Base-by-base conservation (phyloP, 2,329 filamentous ascomycete genomes). In the Neocatenulostroma microsporum region DNA sequence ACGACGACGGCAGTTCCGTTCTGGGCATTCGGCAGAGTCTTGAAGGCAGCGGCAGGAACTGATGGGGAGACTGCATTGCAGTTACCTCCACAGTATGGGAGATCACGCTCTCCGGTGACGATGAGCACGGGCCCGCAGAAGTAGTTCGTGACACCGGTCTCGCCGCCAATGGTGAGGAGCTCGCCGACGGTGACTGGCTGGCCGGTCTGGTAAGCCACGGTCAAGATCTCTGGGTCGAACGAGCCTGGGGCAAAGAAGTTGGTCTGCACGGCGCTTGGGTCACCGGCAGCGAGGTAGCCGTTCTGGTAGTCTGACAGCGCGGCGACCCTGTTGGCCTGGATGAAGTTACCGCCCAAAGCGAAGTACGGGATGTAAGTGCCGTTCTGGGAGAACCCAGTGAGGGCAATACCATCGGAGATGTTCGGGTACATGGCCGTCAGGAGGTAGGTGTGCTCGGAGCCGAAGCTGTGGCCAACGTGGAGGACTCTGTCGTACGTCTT, bases 401-500 rank as follows among this genome's bases (percentile, higher is more conserved):
- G 63, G 34, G 78, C 58, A 26, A 81, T 63, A 25, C 69, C 74
- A 42, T 80, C 70, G 24, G 70, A 74, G 39, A 73, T 60, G 36
- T 64, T 51, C 1, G 75, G 74, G 48, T 75, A 62, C 39, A 62
- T 53, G 30, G 66, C 65, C 6, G 72, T 69, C 14, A 82, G 62
- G 31, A 60, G 66, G 56, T 76, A 78, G 2, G 69, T 72, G 47
- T 76, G 72, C 5, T 69, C 58, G 0, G 75, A 76, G 21, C 78
- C 78, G 47, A 78, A 82, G 0, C 72, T 77, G 61, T 82, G 77
- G 10, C 78, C 78, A 12, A 78, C 64, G 52, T 82, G 77, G 7
- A 77, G 62, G 17, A 75, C 60, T 49, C 71, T 64, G 7, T 58
- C 35, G 46, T 62, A 67, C 14, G 28, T 45, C 30, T 55, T 46